Conservation (phyloP, 148 eudicot species). For the Cornus suecica region DNA sequence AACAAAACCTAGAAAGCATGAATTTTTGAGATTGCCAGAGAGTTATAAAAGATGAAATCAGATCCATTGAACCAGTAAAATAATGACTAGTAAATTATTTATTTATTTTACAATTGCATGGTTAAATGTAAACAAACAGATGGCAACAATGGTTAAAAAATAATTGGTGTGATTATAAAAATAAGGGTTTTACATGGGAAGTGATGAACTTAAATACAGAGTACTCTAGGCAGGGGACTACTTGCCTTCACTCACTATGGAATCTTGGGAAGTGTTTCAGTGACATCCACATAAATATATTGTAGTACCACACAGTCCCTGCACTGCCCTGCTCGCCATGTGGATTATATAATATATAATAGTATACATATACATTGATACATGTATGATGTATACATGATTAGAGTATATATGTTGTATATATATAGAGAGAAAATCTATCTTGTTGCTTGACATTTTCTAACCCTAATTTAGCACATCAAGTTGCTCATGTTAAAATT, state of each 20-base stretch:
- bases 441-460: too few relatives aligned
- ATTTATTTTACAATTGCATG: neutral
- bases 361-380: too few relatives aligned
- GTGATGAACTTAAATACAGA: slow-evolving; percentile 3
- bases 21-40: slow-evolving; percentile 20
- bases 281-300: neutral
- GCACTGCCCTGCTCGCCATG: neutral
- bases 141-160: slow-evolving; percentile 3
- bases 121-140: neutral
- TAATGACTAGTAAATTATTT: neutral
- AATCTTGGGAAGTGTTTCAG: slow-evolving; percentile 11
- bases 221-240: slow-evolving; percentile 2
- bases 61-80: slow-evolving; percentile 22
- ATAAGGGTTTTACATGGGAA: neutral
- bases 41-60: slow-evolving; percentile 12
- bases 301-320: neutral
- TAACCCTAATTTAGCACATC: too few relatives aligned
- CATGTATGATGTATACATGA: neutral
- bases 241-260: slow-evolving; percentile 9
- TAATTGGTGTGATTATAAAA: neutral
- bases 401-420: too few relatives aligned
- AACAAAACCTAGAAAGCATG: slow-evolving; percentile 13
- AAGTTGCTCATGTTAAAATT: too few relatives aligned
- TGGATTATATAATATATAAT: too few relatives aligned
- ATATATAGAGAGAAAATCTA: neutral